A percentile compares a stretch with the other conserved stretches of the same genome.
Evolutionary conservation across 495 filamentous ascomycete species (phyloP).

Genomic region (Ascodesmis nigricans): DNA sequence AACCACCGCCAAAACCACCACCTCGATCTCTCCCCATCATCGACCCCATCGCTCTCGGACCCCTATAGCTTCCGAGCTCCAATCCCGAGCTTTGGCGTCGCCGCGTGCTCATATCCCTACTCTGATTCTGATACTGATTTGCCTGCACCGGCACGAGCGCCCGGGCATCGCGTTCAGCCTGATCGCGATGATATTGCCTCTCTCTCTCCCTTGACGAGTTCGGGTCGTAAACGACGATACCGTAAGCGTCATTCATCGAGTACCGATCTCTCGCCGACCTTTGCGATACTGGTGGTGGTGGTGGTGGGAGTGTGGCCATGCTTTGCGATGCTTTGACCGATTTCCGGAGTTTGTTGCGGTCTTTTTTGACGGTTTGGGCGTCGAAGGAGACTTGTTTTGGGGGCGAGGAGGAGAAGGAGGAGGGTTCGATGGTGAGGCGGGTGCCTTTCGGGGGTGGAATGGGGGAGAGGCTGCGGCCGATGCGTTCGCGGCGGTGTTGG

Average conservation of each 20-base stretch:
- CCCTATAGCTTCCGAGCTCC: too few species aligned
- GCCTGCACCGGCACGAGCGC: slow-evolving; percentile 17
- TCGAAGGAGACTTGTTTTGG: slow-evolving; percentile 7
- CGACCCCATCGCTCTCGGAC: too few species aligned
- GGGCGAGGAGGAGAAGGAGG: too few species aligned
- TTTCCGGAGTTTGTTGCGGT: slow-evolving; percentile 6
- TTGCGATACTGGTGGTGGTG: slow-evolving; percentile 3
- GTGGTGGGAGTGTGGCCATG: slow-evolving; percentile 14
- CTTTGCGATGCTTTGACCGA: slow-evolving; percentile 15
- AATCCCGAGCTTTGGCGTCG: too few species aligned
- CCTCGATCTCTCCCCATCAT: too few species aligned
- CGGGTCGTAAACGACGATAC: slow-evolving; percentile 21
- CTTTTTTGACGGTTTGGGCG: slow-evolving; percentile 8
- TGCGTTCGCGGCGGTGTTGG: slow-evolving; percentile 14
- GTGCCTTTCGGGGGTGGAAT: slow-evolving; percentile 14
- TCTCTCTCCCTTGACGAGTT: slow-evolving; percentile 15
- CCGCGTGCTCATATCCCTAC: slow-evolving; percentile 16
- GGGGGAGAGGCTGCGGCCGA: slow-evolving; percentile 15
- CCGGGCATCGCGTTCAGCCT: slow-evolving; percentile 13
- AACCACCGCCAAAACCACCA: too few species aligned
- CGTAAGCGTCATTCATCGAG: slow-evolving; percentile 11
- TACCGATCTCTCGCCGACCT: slow-evolving; percentile 11
- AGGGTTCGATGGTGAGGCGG: too few species aligned
- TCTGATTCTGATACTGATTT: too few species aligned
- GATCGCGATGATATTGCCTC: slow-evolving; percentile 11